Percentiles rank a stretch among this genome's conserved stretches.
phyloP scores from a whole-genome alignment of 768 basidiomycete species.

The Naganishia vishniacii region DNA sequence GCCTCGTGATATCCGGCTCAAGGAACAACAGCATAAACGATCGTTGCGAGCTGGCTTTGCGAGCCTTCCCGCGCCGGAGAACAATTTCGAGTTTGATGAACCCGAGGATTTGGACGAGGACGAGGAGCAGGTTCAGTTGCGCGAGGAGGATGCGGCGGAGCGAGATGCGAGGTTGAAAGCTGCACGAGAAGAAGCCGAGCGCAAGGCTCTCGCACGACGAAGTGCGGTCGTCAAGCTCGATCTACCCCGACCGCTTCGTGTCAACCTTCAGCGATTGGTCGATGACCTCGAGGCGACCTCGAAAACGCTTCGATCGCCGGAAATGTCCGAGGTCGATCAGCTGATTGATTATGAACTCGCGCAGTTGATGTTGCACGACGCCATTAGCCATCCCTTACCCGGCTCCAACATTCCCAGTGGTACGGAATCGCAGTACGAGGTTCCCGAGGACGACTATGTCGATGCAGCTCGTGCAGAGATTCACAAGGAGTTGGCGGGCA shows the following conservation, averaged over 20 bases:
- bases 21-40: slow-evolving; percentile 62
- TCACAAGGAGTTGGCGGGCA: slow-evolving; percentile 69
- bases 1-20: slow-evolving; percentile 68
- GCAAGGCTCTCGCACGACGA: slow-evolving; percentile 70
- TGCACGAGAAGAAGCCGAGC: slow-evolving; percentile 68
- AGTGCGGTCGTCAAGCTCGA: slow-evolving; percentile 73
- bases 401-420: slow-evolving; percentile 75
- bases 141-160: slow-evolving; percentile 87
- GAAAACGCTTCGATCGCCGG: slow-evolving; percentile 34
- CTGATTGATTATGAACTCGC: slow-evolving; percentile 74
- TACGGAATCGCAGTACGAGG: slow-evolving; percentile 59
- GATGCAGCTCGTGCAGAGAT: slow-evolving; percentile 65
- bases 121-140: slow-evolving; percentile 48
- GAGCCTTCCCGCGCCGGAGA: slow-evolving; percentile 83
- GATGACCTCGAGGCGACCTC: slow-evolving; percentile 53
- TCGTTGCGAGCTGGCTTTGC: slow-evolving; percentile 75
- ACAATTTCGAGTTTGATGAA: slow-evolving; percentile 91
- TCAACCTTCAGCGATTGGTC: slow-evolving; percentile 65
- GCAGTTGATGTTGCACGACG: slow-evolving; percentile 75
- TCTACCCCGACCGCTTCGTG: slow-evolving; percentile 77
- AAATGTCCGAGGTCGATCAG: slow-evolving; percentile 55
- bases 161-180: slow-evolving; percentile 70
- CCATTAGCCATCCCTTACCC: slow-evolving; percentile 77
- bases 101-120: slow-evolving; percentile 74
- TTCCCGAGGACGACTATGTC: slow-evolving; percentile 61